Evolutionary conservation across 768 basidiomycete genomes (phyloP), one percentile per base, ranked within the genome.

Genomic region (Agrocybe chaxingu): DNA sequence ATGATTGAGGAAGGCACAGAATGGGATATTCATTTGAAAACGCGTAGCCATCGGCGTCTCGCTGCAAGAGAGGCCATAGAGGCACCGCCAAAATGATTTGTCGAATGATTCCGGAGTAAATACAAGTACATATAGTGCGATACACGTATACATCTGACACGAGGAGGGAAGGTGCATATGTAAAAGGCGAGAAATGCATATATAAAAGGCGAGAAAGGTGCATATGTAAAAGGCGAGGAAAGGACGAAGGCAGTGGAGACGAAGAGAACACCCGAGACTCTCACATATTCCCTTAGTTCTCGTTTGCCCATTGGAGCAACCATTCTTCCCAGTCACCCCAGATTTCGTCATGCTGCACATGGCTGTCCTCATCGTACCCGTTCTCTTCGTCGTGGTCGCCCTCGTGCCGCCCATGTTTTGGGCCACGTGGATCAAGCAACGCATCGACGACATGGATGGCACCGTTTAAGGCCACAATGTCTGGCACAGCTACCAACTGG

Each of bases 1-100:
- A 79, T 92, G 67, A 78, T 89, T 10, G 76, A 79, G 53, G 73
- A 76, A 60, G 74, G 72, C 9, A 47, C 56, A 29, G 70, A 75
- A 54, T 86, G 87, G 82, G 70, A 74, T 1, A 66, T 64, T 1
- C 90, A 92, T 62, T 64, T 71, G 32, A 67, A 66, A n/a, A 81
- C 81, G 6, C 78, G 80, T 12, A 42, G 64, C 8, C 89, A 91
- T 62, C 74, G 72, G 56, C 70, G 74, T n/a, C 64, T 78, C 36
- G 68, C 69, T 10, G 65, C 64, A 1, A 73, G 57, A 31, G 38
- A 33, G 19, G 19, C 11, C 24, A 47, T 10, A 32, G 42, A 39
- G 30, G 31, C 7, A 31, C 10, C 16, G 7, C 4, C 12, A 13
- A 51, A 50, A 45, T 19, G 36, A 19, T 8, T 36, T 8, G 31